Conservation (phyloP, 1,284 basidiomycete species). For the Pseudozyma sp. region DNA sequence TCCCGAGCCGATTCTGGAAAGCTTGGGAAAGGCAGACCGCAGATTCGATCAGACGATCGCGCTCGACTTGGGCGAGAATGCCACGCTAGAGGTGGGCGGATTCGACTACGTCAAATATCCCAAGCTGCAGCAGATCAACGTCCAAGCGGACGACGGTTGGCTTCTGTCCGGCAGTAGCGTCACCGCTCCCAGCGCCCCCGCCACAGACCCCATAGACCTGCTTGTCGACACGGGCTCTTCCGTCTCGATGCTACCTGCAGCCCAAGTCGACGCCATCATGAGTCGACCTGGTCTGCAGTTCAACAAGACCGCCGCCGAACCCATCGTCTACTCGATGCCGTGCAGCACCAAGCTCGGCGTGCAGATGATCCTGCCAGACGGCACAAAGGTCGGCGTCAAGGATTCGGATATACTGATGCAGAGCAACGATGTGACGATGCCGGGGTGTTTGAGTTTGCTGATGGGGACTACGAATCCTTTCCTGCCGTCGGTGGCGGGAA, state of each 20-base stretch:
- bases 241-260: slow-evolving; percentile 30
- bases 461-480: slow-evolving; percentile 37
- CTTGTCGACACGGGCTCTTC: slow-evolving; percentile 43
- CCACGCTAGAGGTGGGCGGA: slow-evolving; percentile 35
- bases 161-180: slow-evolving; percentile 13
- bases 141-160: slow-evolving; percentile 28
- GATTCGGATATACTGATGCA: slow-evolving; percentile 38
- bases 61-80: slow-evolving; percentile 13
- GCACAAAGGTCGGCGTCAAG: slow-evolving; percentile 15
- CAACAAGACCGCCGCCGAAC: slow-evolving; percentile 19
- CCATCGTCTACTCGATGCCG: slow-evolving; percentile 37
- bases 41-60: slow-evolving; percentile 12
- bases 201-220: slow-evolving; percentile 11
- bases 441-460: slow-evolving; percentile 35
- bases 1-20: slow-evolving; percentile 15
- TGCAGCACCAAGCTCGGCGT: slow-evolving; percentile 37
- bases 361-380: slow-evolving; percentile 27
- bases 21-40: slow-evolving; percentile 8
- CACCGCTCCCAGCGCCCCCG: slow-evolving; percentile 12
- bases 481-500: slow-evolving; percentile 31
- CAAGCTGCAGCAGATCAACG: slow-evolving; percentile 21
- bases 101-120: slow-evolving; percentile 25
- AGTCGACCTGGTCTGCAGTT: slow-evolving; percentile 21
- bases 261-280: slow-evolving; percentile 35
- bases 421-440: slow-evolving; percentile 41